These are phyloP conservation scores for Eutrema japonicum DNA, from an alignment of 345 rosid species.

Conservation along the genomic window DNA sequence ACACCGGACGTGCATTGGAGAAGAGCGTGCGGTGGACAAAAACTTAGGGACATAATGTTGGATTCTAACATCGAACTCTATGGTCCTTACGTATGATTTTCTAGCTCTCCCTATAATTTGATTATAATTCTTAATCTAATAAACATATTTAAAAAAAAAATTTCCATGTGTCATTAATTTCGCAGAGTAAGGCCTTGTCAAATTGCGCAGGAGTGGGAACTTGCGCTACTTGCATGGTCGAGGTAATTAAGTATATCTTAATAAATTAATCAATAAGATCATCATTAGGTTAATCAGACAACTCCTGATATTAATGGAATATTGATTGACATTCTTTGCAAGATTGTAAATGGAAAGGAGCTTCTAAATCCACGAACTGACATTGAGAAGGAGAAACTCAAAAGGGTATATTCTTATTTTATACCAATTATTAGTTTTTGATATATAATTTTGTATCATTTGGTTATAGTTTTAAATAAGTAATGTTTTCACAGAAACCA, in stretches of 20 bases:
- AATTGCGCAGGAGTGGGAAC: conserved; percentile 96
- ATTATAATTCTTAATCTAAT: neutral
- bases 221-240: conserved; percentile 91
- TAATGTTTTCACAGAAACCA: conserved; percentile 59
- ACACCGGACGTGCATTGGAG: conserved; percentile 85
- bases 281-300: neutral
- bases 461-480: neutral
- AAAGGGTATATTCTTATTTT: conserved; percentile 49
- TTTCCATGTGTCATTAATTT: conserved; percentile 9
- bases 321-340: conserved; percentile 1
- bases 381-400: conserved; percentile 77
- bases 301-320: neutral
- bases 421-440: neutral
- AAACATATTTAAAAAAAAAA: too few relatives aligned
- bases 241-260: conserved; percentile 50
- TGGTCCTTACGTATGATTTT: conserved; percentile 80
- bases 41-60: conserved; percentile 91
- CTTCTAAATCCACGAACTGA: conserved; percentile 75
- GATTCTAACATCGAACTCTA: conserved; percentile 77
- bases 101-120: neutral
- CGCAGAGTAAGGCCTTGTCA: conserved; percentile 65
- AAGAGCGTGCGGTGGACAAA: conserved; percentile 74
- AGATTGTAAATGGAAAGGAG: conserved; percentile 87
- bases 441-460: neutral
- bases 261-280: neutral